Base-by-base conservation (phyloP, 352 stramenopile genomes). In the Phytophthora aleatoria region DNA sequence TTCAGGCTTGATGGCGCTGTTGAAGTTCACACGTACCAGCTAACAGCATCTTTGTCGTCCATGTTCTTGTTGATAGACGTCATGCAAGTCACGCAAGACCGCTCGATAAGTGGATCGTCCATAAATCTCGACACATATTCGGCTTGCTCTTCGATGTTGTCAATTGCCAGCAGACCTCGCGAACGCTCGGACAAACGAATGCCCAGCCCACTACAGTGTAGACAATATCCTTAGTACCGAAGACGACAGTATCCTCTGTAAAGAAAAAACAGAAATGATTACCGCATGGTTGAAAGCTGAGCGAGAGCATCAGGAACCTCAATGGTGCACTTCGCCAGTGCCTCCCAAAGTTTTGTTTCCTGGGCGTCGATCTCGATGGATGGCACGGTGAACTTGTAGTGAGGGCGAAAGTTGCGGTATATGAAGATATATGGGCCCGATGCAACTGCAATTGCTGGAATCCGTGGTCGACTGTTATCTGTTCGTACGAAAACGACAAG, bases 371-470 rank as follows among this genome's bases (percentile, higher is more conserved):
- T 83, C 5, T 94, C 84, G n/a, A 95, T 63, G 2, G 84, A 57
- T 2, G 91, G 90, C 3, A 94, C 72, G 8, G 85, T 94, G 62
- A 97, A 97, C 61, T 96, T 97, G 74, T 94, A 96, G 63, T 97
- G 92, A 3, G 90, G 90, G 3, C 88, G 79, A 61, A 97, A 91
- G 68, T 96, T 96, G 53, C 89, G 87, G 63, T 97, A 97, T 44
- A 97, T 96, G 77, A 95, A 97, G 44, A 97, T 87, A 64, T 83
- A 93, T 16, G 89, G 83, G 6, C 87, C 87, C 0, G 88, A 91
- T 5, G 89, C 89, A 11, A 97, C 89, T 9, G 91, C 91, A 31
- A 97, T 84, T 2, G 86, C 84, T 30, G 91, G 90, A 16, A 93
- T 87, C 10, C 86, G 80, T 15, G 89, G 87, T 2, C 83, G 74